Conservation (phyloP, 208 protist genomes). For the Crithidia acanthocephali region DNA sequence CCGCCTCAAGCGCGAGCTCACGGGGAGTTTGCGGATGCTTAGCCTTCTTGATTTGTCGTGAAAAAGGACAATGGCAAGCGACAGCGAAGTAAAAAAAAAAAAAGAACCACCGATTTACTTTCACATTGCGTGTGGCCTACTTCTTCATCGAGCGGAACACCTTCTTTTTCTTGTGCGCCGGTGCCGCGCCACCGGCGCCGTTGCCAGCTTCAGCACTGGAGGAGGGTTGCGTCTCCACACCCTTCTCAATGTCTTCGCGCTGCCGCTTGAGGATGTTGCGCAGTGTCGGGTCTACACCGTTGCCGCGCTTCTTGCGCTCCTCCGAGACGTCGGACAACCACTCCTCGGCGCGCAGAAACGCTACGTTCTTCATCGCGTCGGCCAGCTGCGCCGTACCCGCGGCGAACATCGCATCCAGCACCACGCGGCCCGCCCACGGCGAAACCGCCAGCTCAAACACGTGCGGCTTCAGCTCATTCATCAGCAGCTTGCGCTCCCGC, state of each 20-base stretch:
- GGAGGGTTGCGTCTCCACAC: constrained; percentile 16
- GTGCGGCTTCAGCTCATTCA: constrained; percentile 88
- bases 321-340: constrained; percentile 77
- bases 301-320: constrained; percentile 51
- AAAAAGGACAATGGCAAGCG: too few relatives aligned
- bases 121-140: constrained; percentile 23
- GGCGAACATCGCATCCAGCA: constrained; percentile 85
- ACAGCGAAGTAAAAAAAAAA: too few relatives aligned
- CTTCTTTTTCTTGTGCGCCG: constrained; percentile 62
- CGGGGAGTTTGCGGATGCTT: too few relatives aligned
- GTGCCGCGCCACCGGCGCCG: constrained; percentile 2
- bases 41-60: too few relatives aligned
- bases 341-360: constrained; percentile 81
- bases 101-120: too few relatives aligned
- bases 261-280: constrained; percentile 73
- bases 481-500: constrained; percentile 60
- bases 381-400: constrained; percentile 63
- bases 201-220: background rate
- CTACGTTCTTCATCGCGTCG: constrained; percentile 83
- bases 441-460: constrained; percentile 86
- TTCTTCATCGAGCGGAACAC: constrained; percentile 78
- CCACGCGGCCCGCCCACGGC: constrained; percentile 87
- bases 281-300: constrained; percentile 71
- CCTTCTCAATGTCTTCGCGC: constrained; percentile 56
- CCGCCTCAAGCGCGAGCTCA: too few relatives aligned